Conservation (phyloP, 2,329 filamentous ascomycete genomes). For the Fusarium sp. region DNA sequence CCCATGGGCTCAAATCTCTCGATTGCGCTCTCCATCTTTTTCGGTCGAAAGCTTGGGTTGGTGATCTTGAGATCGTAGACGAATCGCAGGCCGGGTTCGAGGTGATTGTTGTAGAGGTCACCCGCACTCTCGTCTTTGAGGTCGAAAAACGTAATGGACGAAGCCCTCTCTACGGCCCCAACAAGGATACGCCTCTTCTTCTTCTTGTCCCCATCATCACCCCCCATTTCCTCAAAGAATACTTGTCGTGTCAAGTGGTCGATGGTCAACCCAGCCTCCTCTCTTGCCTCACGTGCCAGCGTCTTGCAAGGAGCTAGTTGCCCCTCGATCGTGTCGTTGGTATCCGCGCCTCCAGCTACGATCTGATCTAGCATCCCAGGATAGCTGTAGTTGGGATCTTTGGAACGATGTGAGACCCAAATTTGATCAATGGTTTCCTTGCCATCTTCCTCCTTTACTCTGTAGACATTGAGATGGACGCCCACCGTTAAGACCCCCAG, state of each 20-base stretch:
- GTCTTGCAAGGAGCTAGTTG: constrained; percentile 39
- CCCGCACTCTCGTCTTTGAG: constrained; percentile 46
- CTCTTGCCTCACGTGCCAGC: constrained; percentile 47
- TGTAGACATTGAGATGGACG: constrained; percentile 51
- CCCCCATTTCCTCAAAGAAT: background rate
- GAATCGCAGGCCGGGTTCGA: constrained; percentile 52
- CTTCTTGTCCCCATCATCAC: background rate
- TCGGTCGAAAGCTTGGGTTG: constrained; percentile 34
- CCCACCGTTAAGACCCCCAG: constrained; percentile 51
- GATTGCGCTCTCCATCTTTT: constrained; percentile 43
- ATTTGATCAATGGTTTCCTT: constrained; percentile 39
- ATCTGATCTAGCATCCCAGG: constrained; percentile 50
- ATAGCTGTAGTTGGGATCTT: constrained; percentile 43
- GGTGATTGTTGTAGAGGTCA: constrained; percentile 43
- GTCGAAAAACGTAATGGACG: constrained; percentile 49
- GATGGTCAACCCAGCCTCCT: constrained; percentile 46
- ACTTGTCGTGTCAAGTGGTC: constrained; percentile 25
- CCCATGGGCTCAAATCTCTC: constrained; percentile 43
- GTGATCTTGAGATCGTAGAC: constrained; percentile 49
- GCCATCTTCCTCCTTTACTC: constrained; percentile 36
- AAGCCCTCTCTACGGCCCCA: constrained; percentile 38
- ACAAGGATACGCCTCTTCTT: constrained; percentile 11
- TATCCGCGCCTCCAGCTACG: constrained; percentile 50
- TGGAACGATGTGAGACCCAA: constrained; percentile 49
- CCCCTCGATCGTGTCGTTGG: constrained; percentile 37